Percentiles rank a stretch among this genome's conserved stretches.
Evolutionary conservation across 805 yeast genomes (phyloP).

Genomic region (Yarrowia phangngaensis): DNA sequence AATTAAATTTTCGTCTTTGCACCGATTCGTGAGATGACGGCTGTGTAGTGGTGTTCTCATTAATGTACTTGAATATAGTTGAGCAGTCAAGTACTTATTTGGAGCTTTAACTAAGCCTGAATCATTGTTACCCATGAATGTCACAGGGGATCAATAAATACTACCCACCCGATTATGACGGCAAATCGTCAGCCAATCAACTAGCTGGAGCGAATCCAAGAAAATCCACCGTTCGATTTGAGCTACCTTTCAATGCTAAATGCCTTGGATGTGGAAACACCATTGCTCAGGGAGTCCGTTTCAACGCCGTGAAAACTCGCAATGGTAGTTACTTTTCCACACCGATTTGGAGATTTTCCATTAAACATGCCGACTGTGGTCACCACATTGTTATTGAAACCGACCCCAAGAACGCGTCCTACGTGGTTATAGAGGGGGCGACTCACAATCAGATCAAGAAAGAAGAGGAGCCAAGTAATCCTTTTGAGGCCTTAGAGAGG

Average conservation of each 20-base stretch:
- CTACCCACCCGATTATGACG: constrained; percentile 38
- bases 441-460: constrained; percentile 1
- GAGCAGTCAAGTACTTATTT: no score
- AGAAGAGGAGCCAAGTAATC: constrained; percentile 4
- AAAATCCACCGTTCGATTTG: constrained; percentile 35
- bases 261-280: constrained; percentile 35
- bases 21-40: no score
- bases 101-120: no score
- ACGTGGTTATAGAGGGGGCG: constrained; percentile 26
- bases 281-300: constrained; percentile 37
- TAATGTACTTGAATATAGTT: no score
- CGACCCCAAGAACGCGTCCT: constrained; percentile 37
- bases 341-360: constrained; percentile 35
- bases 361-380: constrained; percentile 37
- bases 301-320: constrained; percentile 38
- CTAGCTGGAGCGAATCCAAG: constrained; percentile 33
- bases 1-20: no score
- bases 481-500: constrained; percentile 1
- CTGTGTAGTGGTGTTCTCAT: no score
- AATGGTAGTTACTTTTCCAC: constrained; percentile 36
- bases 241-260: constrained; percentile 36
- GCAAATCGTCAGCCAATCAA: constrained; percentile 28
- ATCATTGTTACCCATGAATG: constrained; percentile 23
- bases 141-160: constrained; percentile 37
- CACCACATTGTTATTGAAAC: constrained; percentile 35